These are phyloP conservation scores for Wickerhamomyces sp. DNA, from an alignment of 1,139 yeast genomes.

Conservation along the genomic window DNA sequence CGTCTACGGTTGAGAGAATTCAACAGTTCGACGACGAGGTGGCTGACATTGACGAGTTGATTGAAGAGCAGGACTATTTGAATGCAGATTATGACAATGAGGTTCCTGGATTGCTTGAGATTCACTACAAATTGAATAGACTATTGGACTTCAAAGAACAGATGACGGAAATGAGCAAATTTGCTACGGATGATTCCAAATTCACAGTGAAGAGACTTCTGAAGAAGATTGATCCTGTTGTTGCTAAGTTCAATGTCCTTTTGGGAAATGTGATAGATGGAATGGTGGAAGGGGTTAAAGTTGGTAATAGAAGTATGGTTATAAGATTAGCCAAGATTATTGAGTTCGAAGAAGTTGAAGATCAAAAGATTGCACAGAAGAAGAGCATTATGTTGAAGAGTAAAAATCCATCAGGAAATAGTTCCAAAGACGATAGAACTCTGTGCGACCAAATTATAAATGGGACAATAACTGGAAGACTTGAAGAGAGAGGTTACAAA, in stretches of 20 bases:
- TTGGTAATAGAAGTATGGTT: conserved; percentile 61
- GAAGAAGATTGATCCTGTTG: conserved; percentile 36
- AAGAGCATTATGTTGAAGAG: conserved; percentile 36
- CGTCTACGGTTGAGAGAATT: conserved; percentile 60
- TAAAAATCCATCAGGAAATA: conserved; percentile 25
- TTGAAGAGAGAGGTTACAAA: conserved; percentile 56
- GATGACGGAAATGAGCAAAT: conserved; percentile 46
- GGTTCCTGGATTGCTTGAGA: conserved; percentile 53
- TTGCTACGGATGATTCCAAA: conserved; percentile 64
- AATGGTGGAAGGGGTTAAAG: conserved; percentile 64
- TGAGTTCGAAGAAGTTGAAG: conserved; percentile 77
- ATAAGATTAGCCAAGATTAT: conserved; percentile 71
- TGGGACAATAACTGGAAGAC: conserved; percentile 36
- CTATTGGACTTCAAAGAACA: conserved; percentile 79
- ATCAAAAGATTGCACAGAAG: conserved; percentile 53
- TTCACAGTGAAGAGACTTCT: conserved; percentile 62
- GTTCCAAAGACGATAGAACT: conserved; percentile 22
- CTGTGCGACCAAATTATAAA: conserved; percentile 30
- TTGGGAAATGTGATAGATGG: conserved; percentile 56
- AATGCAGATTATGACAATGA: conserved; percentile 49
- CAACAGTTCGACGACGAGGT: conserved; percentile 49
- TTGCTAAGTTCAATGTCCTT: conserved; percentile 62
- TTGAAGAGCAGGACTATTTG: conserved; percentile 49
- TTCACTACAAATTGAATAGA: conserved; percentile 66
- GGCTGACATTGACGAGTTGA: conserved; percentile 43